Evolutionary conservation across 2,329 filamentous ascomycete genomes (phyloP), one percentile per base, ranked within the genome.

Genomic region (Domatiomyces globalis): DNA sequence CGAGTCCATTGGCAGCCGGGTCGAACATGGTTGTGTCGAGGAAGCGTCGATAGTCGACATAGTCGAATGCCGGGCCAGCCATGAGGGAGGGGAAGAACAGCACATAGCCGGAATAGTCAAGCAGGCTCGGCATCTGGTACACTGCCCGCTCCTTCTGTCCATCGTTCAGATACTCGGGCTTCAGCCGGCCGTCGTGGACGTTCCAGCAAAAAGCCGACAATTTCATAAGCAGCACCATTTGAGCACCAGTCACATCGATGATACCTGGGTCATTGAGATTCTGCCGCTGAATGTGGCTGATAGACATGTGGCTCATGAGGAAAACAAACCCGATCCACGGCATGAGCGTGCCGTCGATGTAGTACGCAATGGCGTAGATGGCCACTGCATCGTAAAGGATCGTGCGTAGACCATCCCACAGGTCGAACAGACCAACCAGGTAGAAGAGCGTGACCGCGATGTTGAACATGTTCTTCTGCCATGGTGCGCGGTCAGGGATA

Each of bases 181-280:
- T 81, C 18, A 94, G 75, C 53, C 83, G 81, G 18, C 92, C 94
- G 66, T 98, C 92, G 62, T 92, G 88, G 7, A 96, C 83, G 65
- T 96, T 96, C 92, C 92, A 98, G 71, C 87, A 94, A 65, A 98
- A 98, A 4, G 90, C 85, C 19, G 83, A 87, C 36, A 98, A 79
- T 69, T 98, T 98, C 87, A 98, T 98, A 56, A 96, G 83, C 60
- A 96, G 71, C 33, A 98, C 92, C 92, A 98, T 98, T 68, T 98
- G 92, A 1, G 90, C 88, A 54, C 77, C 89, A 0, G 90, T 95
- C 60, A 98, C 89, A 66, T 98, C 92, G 53, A 95, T 75, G 1
- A 71, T 69, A 42, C 78, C 74, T 0, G 85, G 79, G 55, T 80
- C 75, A 60, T 84, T 75, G 42, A 77, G 71, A 42, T 81, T 78